Percentiles rank a stretch among this genome's conserved stretches.
Conservation (phyloP, 192 early-diverging fungal genomes). For the Allomyces macrogynus region DNA sequence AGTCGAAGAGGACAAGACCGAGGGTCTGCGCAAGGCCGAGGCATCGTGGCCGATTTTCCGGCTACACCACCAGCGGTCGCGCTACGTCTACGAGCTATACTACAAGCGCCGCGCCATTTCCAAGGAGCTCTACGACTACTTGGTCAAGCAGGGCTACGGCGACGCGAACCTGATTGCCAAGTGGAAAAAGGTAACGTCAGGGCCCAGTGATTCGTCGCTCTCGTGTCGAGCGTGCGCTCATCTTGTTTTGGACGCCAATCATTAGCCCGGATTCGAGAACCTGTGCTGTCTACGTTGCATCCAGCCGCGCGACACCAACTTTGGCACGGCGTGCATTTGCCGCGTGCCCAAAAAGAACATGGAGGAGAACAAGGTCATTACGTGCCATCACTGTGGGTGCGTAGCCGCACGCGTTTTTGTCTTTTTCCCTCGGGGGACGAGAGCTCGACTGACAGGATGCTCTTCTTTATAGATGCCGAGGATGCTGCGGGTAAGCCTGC, state of each 20-base stretch:
- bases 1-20: slow-evolving; percentile 88
- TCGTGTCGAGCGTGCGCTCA: background rate
- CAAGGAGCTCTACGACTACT: slow-evolving; percentile 78
- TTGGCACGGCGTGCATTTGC: slow-evolving; percentile 92
- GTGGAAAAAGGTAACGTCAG: slow-evolving; percentile 69
- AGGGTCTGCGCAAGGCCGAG: slow-evolving; percentile 85
- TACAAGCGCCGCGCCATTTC: slow-evolving; percentile 90
- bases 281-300: slow-evolving; percentile 94
- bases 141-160: slow-evolving; percentile 74
- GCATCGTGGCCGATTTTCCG: slow-evolving; percentile 84
- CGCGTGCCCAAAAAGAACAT: slow-evolving; percentile 80
- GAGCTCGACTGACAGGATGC: too few relatives aligned
- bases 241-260: background rate
- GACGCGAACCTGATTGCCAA: slow-evolving; percentile 91
- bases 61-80: slow-evolving; percentile 89
- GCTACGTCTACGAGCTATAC: slow-evolving; percentile 91
- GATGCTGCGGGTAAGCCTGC: too few relatives aligned
- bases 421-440: too few relatives aligned
- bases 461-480: too few relatives aligned
- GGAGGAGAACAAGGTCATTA: slow-evolving; percentile 71
- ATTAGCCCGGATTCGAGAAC: slow-evolving; percentile 87
- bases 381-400: slow-evolving; percentile 90
- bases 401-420: too few relatives aligned
- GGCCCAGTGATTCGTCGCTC: background rate
- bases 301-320: slow-evolving; percentile 91